These are phyloP conservation scores for Lactarius indigo DNA, from an alignment of 768 basidiomycete species.

Conservation along the genomic window DNA sequence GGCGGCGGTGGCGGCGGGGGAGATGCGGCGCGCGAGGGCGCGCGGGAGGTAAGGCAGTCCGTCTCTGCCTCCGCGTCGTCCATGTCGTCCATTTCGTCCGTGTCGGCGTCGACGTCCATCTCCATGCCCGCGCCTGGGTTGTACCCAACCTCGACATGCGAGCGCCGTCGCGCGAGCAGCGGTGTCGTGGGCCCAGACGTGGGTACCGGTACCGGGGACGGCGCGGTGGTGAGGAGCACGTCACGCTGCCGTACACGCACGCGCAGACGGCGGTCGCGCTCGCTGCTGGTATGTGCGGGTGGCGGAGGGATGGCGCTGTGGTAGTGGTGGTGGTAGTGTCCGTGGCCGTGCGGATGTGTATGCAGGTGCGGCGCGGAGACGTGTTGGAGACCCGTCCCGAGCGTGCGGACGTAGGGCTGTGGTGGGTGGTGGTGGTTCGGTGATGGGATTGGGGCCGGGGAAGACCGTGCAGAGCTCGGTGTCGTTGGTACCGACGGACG, in stretches of 20 bases:
- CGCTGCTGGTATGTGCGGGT: background rate
- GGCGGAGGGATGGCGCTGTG: background rate
- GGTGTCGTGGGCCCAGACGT: background rate
- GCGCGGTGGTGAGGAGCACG: background rate
- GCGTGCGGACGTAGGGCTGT: slow-evolving; percentile 11
- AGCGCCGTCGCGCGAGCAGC: slow-evolving; percentile 5
- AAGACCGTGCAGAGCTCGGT: slow-evolving; percentile 14
- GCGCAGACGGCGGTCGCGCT: slow-evolving; percentile 4
- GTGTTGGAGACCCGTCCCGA: background rate
- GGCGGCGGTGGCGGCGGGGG: slow-evolving; percentile 34
- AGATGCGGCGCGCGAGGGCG: slow-evolving; percentile 41
- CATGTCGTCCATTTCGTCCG: slow-evolving; percentile 20
- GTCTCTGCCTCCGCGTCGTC: slow-evolving; percentile 40
- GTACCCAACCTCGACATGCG: slow-evolving; percentile 21
- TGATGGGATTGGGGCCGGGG: background rate
- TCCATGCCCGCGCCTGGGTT: slow-evolving; percentile 18
- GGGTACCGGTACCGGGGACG: background rate
- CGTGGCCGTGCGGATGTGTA: slow-evolving; percentile 12
- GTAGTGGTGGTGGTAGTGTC: slow-evolving; percentile 19
- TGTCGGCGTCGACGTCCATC: slow-evolving; percentile 36
- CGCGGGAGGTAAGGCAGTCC: slow-evolving; percentile 52
- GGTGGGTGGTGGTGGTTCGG: slow-evolving; percentile 7
- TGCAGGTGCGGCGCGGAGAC: slow-evolving; percentile 10
- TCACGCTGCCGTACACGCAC: slow-evolving; percentile 16
- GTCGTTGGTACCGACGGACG: slow-evolving; percentile 18